Evolutionary conservation across 768 basidiomycete species (phyloP).

Genomic region (Clitopilus passeckerianus): DNA sequence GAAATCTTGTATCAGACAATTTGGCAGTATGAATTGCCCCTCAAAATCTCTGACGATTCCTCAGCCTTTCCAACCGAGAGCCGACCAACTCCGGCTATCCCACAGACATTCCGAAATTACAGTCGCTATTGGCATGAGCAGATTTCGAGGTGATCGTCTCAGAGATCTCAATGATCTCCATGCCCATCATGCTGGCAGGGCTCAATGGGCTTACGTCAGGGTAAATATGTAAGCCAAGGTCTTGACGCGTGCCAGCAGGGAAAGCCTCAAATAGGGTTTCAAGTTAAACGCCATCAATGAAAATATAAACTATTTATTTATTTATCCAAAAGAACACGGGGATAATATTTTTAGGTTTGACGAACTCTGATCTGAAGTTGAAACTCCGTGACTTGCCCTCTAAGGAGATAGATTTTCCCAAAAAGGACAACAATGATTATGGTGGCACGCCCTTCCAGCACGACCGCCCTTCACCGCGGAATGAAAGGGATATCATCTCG

Average conservation of each 20-base stretch:
- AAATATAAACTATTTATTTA: not conserved
- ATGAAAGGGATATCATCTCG: not conserved
- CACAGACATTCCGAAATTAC: not conserved
- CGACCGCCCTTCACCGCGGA: not conserved
- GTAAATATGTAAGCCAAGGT: not conserved
- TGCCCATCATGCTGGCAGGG: not conserved
- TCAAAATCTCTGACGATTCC: too few species aligned
- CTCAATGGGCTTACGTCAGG: not conserved
- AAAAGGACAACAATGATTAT: not conserved
- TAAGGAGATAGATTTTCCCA: constrained; percentile 1
- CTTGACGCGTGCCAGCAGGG: not conserved
- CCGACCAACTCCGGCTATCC: not conserved
- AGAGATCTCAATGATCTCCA: not conserved
- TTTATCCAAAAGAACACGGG: not conserved
- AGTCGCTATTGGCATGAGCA: not conserved
- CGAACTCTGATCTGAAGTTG: not conserved
- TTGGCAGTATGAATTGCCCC: too few species aligned
- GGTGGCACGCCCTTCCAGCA: not conserved
- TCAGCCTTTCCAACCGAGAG: not conserved
- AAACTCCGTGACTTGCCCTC: not conserved
- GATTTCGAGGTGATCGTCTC: not conserved
- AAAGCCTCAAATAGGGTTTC: not conserved
- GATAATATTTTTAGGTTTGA: not conserved
- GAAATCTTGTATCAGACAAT: too few species aligned
- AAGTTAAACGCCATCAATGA: not conserved